Evolutionary conservation across 2,329 filamentous ascomycete species (phyloP).

Genomic region (Aspergillus candidus): DNA sequence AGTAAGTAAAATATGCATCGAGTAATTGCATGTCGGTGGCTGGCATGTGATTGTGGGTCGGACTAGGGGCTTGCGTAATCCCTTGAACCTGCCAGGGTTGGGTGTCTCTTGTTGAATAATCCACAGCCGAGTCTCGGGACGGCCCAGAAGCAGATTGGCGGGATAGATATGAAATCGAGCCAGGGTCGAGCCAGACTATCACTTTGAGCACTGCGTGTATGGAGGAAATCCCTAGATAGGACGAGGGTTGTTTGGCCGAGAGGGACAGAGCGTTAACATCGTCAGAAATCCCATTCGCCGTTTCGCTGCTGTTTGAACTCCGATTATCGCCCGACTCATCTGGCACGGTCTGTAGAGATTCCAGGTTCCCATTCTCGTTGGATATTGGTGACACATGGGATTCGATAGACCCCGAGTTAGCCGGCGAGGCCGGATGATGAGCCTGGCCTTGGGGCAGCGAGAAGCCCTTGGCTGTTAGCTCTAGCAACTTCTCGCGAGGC

Average conservation of each 20-base stretch:
- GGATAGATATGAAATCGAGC: constrained; percentile 43
- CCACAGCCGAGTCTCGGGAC: constrained; percentile 12
- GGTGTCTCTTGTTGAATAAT: constrained; percentile 14
- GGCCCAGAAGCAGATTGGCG: constrained; percentile 28
- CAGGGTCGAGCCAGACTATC: constrained; percentile 54
- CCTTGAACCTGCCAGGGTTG: constrained; percentile 21
- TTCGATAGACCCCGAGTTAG: constrained; percentile 44
- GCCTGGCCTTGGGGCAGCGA: constrained; percentile 27
- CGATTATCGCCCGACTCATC: constrained; percentile 48
- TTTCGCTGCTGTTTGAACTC: constrained; percentile 49
- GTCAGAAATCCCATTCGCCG: constrained; percentile 60
- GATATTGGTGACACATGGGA: constrained; percentile 34
- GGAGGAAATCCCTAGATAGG: constrained; percentile 68
- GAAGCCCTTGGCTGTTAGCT: constrained; percentile 40
- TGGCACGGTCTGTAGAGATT: constrained; percentile 64
- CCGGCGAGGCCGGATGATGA: constrained; percentile 35
- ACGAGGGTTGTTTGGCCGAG: constrained; percentile 54
- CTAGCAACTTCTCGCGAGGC: constrained; percentile 55
- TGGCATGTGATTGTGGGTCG: constrained; percentile 45
- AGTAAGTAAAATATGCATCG: constrained; percentile 68
- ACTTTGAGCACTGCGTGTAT: constrained; percentile 69
- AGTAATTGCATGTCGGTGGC: constrained; percentile 62
- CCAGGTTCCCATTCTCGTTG: constrained; percentile 50
- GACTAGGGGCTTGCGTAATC: constrained; percentile 33
- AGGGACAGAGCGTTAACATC: constrained; percentile 64